Conservation (phyloP, 2,329 filamentous ascomycete genomes). For the Trichoderma citrinoviride region DNA sequence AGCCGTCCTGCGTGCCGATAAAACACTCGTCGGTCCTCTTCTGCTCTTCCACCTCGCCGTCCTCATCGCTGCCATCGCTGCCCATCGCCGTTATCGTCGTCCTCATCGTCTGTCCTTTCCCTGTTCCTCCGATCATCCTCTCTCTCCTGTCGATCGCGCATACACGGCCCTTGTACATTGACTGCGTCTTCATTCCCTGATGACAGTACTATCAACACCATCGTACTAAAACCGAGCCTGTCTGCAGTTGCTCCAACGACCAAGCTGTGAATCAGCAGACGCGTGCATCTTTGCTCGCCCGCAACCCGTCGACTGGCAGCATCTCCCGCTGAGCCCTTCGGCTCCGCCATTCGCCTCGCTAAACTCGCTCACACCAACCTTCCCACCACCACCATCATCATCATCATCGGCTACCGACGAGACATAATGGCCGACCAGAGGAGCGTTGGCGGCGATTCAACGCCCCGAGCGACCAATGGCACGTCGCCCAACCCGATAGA, state of each 20-base stretch:
- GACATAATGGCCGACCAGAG: conserved; percentile 30
- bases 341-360: conserved; percentile 33
- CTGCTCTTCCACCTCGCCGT: background rate
- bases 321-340: background rate
- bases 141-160: conserved; percentile 18
- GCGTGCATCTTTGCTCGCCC: conserved; percentile 5
- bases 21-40: conserved; percentile 11
- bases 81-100: conserved; percentile 1
- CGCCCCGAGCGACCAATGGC: conserved; percentile 33
- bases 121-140: conserved; percentile 7
- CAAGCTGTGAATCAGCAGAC: background rate
- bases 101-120: background rate
- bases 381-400: conserved; percentile 20
- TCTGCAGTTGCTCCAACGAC: background rate
- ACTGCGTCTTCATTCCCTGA: background rate
- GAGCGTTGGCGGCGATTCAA: conserved; percentile 33
- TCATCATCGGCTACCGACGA: conserved; percentile 21
- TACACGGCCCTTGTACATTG: background rate
- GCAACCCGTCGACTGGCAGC: background rate
- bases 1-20: conserved; percentile 14
- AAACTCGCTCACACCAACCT: conserved; percentile 25
- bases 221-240: background rate
- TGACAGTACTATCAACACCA: background rate
- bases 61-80: conserved; percentile 3
- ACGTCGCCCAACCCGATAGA: conserved; percentile 31